These are phyloP conservation scores for Curvularia lunata DNA, from an alignment of 2,329 filamentous ascomycete genomes.

Conservation along the genomic window DNA sequence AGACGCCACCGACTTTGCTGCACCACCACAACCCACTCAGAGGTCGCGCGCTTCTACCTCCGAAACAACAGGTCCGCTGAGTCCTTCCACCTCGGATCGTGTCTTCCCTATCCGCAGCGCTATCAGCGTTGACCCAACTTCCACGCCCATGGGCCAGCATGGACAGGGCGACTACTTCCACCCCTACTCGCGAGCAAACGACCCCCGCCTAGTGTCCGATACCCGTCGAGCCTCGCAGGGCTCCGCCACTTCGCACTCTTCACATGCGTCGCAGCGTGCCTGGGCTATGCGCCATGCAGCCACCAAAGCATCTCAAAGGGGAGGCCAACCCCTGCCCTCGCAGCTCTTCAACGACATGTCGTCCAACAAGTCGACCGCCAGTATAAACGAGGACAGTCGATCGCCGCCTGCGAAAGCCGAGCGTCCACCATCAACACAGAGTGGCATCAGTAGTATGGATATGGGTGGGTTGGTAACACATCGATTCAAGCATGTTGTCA, in stretches of 20 bases:
- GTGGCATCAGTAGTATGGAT: conserved; percentile 49
- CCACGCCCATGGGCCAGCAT: conserved; percentile 26
- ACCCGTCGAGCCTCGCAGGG: conserved; percentile 36
- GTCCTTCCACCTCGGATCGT: conserved; percentile 60
- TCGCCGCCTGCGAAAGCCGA: conserved; percentile 33
- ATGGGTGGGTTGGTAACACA: conserved; percentile 65
- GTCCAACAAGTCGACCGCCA: conserved; percentile 37
- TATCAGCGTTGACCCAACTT: conserved; percentile 68
- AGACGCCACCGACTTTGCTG: conserved; percentile 10
- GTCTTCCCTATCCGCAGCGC: conserved; percentile 86
- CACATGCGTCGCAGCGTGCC: conserved; percentile 32
- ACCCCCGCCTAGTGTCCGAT: conserved; percentile 30
- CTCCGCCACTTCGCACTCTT: conserved; percentile 39
- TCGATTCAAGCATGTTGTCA: conserved; percentile 79
- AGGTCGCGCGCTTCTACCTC: conserved; percentile 22
- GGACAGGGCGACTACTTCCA: conserved; percentile 49
- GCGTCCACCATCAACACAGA: conserved; percentile 40
- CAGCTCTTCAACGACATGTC: conserved; percentile 48
- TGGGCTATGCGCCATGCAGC: conserved; percentile 10
- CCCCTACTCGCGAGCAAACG: conserved; percentile 33
- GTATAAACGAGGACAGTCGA: conserved; percentile 26
- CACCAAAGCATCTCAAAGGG: conserved; percentile 12
- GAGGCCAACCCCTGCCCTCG: conserved; percentile 28
- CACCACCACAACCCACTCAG: conserved; percentile 16
- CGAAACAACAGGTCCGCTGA: conserved; percentile 40